Conservation (phyloP, 257 asterid genomes). For the Rubia yunnanensis region DNA sequence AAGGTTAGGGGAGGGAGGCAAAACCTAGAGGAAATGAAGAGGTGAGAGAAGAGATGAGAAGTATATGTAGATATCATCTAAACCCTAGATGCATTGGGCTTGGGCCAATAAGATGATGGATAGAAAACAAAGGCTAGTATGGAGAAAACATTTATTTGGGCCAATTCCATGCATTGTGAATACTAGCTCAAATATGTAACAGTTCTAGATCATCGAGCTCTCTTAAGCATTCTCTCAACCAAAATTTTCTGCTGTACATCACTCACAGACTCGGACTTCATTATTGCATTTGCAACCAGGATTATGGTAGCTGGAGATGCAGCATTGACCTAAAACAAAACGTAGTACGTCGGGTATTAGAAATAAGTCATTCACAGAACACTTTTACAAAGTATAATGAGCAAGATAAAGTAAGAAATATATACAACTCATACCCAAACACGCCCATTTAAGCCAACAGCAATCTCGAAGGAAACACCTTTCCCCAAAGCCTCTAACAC, state of each 20-base stretch:
- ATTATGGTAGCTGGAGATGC: conserved; percentile 53
- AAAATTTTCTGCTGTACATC: conserved; percentile 73
- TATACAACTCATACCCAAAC: conserved; percentile 60
- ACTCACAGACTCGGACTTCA: conserved; percentile 70
- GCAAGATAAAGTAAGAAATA: conserved; percentile 1
- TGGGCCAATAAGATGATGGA: too few relatives aligned
- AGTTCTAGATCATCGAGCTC: conserved; percentile 31
- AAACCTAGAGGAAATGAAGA: too few relatives aligned
- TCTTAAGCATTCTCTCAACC: conserved; percentile 73
- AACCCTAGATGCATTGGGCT: too few relatives aligned
- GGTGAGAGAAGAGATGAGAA: too few relatives aligned
- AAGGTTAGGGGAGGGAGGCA: too few relatives aligned
- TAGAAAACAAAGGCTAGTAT: too few relatives aligned
- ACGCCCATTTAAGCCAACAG: conserved; percentile 90
- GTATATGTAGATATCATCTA: too few relatives aligned
- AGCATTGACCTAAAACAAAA: conserved; percentile 57
- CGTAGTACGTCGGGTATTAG: conserved; percentile 1
- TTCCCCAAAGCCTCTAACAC: conserved; percentile 89
- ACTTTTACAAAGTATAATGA: conserved; percentile 6
- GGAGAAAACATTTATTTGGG: too few relatives aligned
- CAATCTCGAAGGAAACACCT: conserved; percentile 86
- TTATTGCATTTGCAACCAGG: conserved; percentile 76
- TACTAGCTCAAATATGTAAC: too few relatives aligned
- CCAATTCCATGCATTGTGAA: too few relatives aligned
- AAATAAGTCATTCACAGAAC: background rate